Evolutionary conservation across 768 basidiomycete genomes (phyloP).

Genomic region (Phaeotremella fagi): DNA sequence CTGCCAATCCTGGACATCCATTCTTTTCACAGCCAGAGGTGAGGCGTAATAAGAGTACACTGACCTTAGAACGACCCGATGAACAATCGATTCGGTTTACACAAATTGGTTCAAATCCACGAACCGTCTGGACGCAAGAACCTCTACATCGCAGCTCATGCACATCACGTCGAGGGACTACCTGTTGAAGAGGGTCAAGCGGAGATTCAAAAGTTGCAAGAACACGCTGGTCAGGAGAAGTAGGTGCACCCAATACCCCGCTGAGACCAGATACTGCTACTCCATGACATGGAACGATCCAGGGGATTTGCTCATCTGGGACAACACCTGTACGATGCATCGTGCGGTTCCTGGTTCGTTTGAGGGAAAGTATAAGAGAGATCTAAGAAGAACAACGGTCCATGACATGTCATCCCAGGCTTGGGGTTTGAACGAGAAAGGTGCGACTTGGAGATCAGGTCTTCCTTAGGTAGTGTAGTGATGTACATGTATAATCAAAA

Average conservation of each 20-base stretch:
- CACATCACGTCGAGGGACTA: constrained; percentile 22
- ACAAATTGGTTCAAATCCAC: constrained; percentile 17
- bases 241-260: neutral
- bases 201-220: constrained; percentile 5
- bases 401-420: constrained; percentile 17
- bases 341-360: constrained; percentile 8
- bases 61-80: neutral
- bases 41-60: neutral
- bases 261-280: constrained; percentile 3
- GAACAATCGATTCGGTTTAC: constrained; percentile 18
- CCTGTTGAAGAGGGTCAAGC: constrained; percentile 5
- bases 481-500: neutral
- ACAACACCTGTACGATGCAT: constrained; percentile 21
- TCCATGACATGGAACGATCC: constrained; percentile 11
- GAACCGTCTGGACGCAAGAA: constrained; percentile 12
- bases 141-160: constrained; percentile 17
- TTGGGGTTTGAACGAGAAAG: constrained; percentile 15
- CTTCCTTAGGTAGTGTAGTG: constrained; percentile 1
- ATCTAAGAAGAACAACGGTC: constrained; percentile 17
- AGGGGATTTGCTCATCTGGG: constrained; percentile 20
- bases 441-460: constrained; percentile 36
- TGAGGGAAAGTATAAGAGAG: constrained; percentile 17
- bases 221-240: constrained; percentile 5
- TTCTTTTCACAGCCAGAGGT: constrained; percentile 11
- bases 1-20: constrained; percentile 14